phyloP scores from a whole-genome alignment of 495 filamentous ascomycete genomes.

The Penicillium diatomitis region DNA sequence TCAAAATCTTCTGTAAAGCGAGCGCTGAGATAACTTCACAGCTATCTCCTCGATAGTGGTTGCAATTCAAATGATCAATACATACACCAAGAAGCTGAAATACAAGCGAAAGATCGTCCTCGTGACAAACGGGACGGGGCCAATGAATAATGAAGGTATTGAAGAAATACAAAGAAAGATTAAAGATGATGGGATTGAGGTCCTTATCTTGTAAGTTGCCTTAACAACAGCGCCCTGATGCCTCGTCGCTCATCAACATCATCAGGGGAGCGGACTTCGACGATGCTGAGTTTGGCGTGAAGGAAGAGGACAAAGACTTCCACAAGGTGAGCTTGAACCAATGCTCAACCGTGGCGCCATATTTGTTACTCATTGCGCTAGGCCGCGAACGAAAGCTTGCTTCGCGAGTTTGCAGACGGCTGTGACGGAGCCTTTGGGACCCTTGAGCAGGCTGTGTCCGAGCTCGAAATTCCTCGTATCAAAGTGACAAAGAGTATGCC shows the following conservation, averaged over 20 bases:
- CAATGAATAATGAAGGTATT: slow-evolving; percentile 55
- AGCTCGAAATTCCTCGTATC: slow-evolving; percentile 63
- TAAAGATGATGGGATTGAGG: slow-evolving; percentile 63
- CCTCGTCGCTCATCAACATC: slow-evolving; percentile 18
- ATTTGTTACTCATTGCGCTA: slow-evolving; percentile 12
- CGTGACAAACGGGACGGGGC: slow-evolving; percentile 68
- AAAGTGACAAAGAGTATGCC: slow-evolving; percentile 64
- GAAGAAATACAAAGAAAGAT: slow-evolving; percentile 61
- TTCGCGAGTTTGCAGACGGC: slow-evolving; percentile 54
- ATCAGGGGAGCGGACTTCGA: slow-evolving; percentile 94
- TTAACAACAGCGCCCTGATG: slow-evolving; percentile 3
- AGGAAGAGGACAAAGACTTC: slow-evolving; percentile 78
- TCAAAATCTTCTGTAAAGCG: too few relatives aligned
- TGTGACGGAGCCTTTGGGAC: slow-evolving; percentile 70
- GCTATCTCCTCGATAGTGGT: slow-evolving; percentile 78
- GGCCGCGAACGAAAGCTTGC: slow-evolving; percentile 56
- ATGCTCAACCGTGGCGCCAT: not conserved
- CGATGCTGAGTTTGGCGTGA: slow-evolving; percentile 80
- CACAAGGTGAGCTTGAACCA: slow-evolving; percentile 43
- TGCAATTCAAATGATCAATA: slow-evolving; percentile 77
- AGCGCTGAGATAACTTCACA: slow-evolving; percentile 7
- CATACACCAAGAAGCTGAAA: slow-evolving; percentile 79
- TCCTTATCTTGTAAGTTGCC: slow-evolving; percentile 61
- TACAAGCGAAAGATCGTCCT: slow-evolving; percentile 75
- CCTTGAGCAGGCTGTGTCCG: slow-evolving; percentile 72